phyloP scores from a whole-genome alignment of 371 early-diverging fungal species.

The Nematocida major region DNA sequence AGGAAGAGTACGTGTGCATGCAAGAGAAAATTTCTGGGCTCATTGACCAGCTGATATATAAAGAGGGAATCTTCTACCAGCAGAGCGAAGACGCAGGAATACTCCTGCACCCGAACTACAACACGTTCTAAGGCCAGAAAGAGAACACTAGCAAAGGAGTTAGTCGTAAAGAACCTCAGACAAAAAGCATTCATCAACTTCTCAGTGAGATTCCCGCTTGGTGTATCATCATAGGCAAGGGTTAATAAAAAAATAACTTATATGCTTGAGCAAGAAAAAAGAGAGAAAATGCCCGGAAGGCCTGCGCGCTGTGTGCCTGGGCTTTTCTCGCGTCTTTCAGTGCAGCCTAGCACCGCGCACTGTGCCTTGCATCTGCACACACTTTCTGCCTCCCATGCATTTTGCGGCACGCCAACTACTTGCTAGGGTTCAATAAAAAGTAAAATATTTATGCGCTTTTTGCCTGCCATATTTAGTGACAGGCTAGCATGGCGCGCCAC shows the following conservation, averaged over 20 bases:
- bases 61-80: conserved; percentile 64
- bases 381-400: no score
- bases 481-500: no score
- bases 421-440: no score
- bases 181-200: conserved; percentile 22
- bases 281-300: no score
- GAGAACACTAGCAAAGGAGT: background rate
- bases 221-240: conserved; percentile 44
- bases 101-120: conserved; percentile 65
- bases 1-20: conserved; percentile 70
- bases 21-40: conserved; percentile 71
- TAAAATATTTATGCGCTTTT: no score
- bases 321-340: no score
- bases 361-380: no score
- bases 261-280: background rate
- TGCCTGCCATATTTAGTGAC: no score
- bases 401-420: no score
- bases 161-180: conserved; percentile 30
- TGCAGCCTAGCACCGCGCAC: no score
- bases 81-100: conserved; percentile 50
- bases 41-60: conserved; percentile 67
- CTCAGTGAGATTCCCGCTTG: conserved; percentile 53
- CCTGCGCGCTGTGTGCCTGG: no score
- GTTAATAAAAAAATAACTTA: conserved; percentile 10
- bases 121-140: background rate